Percentiles rank a stretch among this genome's conserved stretches.
Conservation (phyloP, 768 basidiomycete species). For the Termitomyces titanicus region DNA sequence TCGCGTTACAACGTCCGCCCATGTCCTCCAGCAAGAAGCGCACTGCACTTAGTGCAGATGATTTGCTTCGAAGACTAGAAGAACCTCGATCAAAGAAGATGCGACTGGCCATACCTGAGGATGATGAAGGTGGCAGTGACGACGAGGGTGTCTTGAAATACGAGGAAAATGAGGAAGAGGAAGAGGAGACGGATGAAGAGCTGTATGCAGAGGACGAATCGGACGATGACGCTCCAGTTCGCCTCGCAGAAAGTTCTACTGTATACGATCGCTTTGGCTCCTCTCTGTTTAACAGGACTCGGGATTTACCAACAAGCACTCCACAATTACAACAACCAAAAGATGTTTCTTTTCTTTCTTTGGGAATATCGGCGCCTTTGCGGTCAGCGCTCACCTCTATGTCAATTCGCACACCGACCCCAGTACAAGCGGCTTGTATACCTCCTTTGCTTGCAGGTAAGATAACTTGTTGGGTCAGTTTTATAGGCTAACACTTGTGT, state of each 20-base stretch:
- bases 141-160: not conserved
- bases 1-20: not conserved
- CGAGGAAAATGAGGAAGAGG: conserved; percentile 11
- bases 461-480: not conserved
- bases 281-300: conserved; percentile 4
- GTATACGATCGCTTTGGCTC: conserved; percentile 9
- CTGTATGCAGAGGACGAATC: conserved; percentile 2
- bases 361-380: conserved; percentile 60
- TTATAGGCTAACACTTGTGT: not conserved
- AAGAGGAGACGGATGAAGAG: conserved; percentile 9
- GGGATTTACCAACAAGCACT: not conserved
- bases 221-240: not conserved
- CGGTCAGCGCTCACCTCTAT: conserved; percentile 68
- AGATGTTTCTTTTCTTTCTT: conserved; percentile 42
- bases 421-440: conserved; percentile 88
- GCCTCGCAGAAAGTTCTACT: not conserved
- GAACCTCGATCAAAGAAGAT: conserved; percentile 34
- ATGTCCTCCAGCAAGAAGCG: conserved; percentile 22
- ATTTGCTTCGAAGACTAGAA: conserved; percentile 45
- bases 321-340: conserved; percentile 1
- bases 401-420: conserved; percentile 84
- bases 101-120: conserved; percentile 19
- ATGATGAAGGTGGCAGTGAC: conserved; percentile 5
- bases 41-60: conserved; percentile 36
- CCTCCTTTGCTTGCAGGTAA: conserved; percentile 77